Conservation (phyloP, 2,329 filamentous ascomycete genomes). For the Aureobasidium sp. region DNA sequence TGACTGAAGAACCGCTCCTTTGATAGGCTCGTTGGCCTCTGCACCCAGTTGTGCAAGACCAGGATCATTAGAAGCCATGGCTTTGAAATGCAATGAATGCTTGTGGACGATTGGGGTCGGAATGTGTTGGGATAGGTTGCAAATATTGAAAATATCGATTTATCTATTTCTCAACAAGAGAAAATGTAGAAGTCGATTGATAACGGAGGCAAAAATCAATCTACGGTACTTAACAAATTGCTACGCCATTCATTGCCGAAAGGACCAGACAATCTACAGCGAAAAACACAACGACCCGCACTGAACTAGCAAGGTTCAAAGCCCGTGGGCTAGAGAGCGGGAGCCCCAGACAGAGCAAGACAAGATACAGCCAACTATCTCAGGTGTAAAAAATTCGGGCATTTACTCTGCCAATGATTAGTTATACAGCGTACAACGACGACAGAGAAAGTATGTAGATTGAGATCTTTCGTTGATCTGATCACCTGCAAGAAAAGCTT, state of each 20-base stretch:
- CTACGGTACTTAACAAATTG: background rate
- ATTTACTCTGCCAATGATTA: background rate
- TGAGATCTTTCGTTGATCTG: background rate
- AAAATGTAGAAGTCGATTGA: background rate
- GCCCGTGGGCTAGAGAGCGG: background rate
- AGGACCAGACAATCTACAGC: background rate
- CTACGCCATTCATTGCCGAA: background rate
- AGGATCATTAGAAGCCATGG: conserved; percentile 27
- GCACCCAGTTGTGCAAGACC: conserved; percentile 22
- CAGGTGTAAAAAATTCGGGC: background rate
- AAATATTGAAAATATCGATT: background rate
- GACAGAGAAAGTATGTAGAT: background rate
- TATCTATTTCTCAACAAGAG: background rate
- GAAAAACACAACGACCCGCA: background rate
- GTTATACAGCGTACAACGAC: background rate
- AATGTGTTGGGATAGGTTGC: background rate
- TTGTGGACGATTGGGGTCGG: background rate
- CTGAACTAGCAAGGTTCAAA: background rate
- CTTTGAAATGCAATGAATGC: background rate
- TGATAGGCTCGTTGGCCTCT: conserved; percentile 23
- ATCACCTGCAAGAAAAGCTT: background rate
- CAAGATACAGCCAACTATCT: background rate
- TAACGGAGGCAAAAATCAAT: background rate
- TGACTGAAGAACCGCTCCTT: conserved; percentile 19
- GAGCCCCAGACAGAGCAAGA: background rate